These are phyloP conservation scores for Colletotrichum acutatum DNA, from an alignment of 2,329 filamentous ascomycete genomes.

Conservation along the genomic window DNA sequence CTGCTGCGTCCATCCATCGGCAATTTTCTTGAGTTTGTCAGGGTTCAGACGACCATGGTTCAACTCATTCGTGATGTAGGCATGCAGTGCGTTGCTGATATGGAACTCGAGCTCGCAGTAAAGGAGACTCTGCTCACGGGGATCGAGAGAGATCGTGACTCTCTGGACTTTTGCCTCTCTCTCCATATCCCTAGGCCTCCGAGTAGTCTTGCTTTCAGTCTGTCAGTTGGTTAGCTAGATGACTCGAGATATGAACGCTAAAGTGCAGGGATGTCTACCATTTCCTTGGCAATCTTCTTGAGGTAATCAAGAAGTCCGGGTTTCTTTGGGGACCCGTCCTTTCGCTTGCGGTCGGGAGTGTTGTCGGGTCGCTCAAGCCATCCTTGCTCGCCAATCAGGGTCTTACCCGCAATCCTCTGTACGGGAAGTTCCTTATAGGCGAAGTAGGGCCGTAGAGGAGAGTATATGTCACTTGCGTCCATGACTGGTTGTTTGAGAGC, in stretches of 20 bases:
- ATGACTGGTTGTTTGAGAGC: conserved; percentile 31
- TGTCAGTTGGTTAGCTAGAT: conserved; percentile 30
- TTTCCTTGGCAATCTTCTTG: conserved; percentile 64
- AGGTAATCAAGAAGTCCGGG: conserved; percentile 56
- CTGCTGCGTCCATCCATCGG: conserved; percentile 62
- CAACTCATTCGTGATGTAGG: conserved; percentile 64
- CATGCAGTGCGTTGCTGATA: conserved; percentile 61
- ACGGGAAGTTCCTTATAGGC: conserved; percentile 50
- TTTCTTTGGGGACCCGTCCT: conserved; percentile 46
- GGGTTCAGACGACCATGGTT: conserved; percentile 65
- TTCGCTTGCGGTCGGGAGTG: conserved; percentile 39
- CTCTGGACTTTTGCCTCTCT: conserved; percentile 42
- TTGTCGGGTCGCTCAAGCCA: conserved; percentile 63
- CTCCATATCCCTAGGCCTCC: conserved; percentile 44
- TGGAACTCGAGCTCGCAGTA: conserved; percentile 70
- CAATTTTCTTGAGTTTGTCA: conserved; percentile 61
- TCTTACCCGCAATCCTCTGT: conserved; percentile 58
- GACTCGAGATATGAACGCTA: background rate
- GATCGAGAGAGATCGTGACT: conserved; percentile 61
- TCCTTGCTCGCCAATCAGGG: conserved; percentile 64
- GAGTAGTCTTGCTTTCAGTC: conserved; percentile 50
- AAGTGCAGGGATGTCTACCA: conserved; percentile 52
- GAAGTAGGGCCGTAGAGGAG: conserved; percentile 56
- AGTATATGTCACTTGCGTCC: conserved; percentile 47
- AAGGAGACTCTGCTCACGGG: conserved; percentile 67